Conservation (phyloP, 2,329 filamentous ascomycete species). For the Sordariomycetes sp. region DNA sequence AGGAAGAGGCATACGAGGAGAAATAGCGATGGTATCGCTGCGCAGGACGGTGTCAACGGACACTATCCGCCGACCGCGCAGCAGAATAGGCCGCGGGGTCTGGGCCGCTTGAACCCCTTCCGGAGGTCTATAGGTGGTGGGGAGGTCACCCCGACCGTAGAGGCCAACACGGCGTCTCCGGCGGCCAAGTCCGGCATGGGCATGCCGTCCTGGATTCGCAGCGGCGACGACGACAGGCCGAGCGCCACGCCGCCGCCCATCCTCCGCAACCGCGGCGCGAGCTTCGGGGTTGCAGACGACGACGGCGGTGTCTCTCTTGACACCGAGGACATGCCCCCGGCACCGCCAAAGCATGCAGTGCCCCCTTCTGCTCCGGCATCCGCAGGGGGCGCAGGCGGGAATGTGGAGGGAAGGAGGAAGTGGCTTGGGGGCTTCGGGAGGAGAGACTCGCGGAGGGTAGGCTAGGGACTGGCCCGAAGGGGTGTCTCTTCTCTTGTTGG, state of each 20-base stretch:
- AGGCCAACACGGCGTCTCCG: neutral
- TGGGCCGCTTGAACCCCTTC: constrained; percentile 34
- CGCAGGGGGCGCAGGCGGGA: constrained; percentile 1
- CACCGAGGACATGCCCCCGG: neutral
- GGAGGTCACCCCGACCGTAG: constrained; percentile 9
- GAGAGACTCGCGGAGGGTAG: constrained; percentile 16
- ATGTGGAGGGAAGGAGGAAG: constrained; percentile 11
- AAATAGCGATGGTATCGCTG: constrained; percentile 5
- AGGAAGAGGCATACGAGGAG: constrained; percentile 3
- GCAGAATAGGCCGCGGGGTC: constrained; percentile 28
- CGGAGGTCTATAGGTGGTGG: constrained; percentile 31
- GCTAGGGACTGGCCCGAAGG: neutral
- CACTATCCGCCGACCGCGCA: constrained; percentile 37
- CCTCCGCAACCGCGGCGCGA: constrained; percentile 25
- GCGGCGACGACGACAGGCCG: constrained; percentile 30
- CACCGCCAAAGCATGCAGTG: too few species aligned
- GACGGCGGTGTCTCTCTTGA: neutral
- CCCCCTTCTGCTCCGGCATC: neutral
- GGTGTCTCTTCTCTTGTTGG: neutral
- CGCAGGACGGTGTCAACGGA: constrained; percentile 9
- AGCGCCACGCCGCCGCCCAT: constrained; percentile 48
- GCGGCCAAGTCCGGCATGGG: constrained; percentile 17
- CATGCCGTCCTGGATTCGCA: constrained; percentile 26
- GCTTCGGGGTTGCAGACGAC: neutral
- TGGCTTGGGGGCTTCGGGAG: constrained; percentile 21